phyloP scores from a whole-genome alignment of 192 early-diverging fungal genomes.

The Backusella psychrophila region DNA sequence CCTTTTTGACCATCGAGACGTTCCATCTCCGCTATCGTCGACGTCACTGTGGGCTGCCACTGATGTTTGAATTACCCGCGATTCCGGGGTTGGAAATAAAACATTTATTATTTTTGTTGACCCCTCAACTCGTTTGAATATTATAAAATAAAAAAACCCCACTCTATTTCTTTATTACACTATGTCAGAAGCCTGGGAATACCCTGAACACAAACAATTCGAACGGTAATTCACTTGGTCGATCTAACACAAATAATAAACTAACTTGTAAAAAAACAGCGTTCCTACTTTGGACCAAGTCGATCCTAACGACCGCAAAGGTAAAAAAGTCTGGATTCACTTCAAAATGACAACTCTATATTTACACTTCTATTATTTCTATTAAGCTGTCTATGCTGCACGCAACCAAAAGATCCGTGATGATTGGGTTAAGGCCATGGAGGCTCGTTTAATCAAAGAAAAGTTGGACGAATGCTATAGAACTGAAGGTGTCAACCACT shows the following conservation, averaged over 20 bases:
- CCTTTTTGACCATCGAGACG: neutral
- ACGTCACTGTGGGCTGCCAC: neutral
- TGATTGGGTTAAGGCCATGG: conserved; percentile 90
- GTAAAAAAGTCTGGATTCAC: conserved; percentile 8
- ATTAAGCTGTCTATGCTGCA: conserved; percentile 57
- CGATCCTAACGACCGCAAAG: conserved; percentile 39
- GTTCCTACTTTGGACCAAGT: conserved; percentile 39
- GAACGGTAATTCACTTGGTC: conserved; percentile 25
- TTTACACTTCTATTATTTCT: neutral
- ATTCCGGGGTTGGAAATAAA: conserved; percentile 6
- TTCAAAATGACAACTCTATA: neutral
- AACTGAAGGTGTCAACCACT: conserved; percentile 91
- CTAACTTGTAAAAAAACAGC: conserved; percentile 1
- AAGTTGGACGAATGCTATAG: conserved; percentile 91
- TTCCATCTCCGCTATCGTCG: neutral
- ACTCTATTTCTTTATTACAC: conserved; percentile 11
- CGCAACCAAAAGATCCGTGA: conserved; percentile 81
- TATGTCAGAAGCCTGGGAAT: conserved; percentile 37
- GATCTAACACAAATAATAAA: neutral
- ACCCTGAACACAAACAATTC: conserved; percentile 39
- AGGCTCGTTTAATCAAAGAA: conserved; percentile 79
- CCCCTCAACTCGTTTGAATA: conserved; percentile 4
- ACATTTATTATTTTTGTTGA: conserved; percentile 10
- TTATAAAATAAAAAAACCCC: neutral
- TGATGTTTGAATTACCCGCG: neutral